These are phyloP conservation scores for Phylloporus sp. DNA, from an alignment of 768 basidiomycete genomes.

Conservation along the genomic window DNA sequence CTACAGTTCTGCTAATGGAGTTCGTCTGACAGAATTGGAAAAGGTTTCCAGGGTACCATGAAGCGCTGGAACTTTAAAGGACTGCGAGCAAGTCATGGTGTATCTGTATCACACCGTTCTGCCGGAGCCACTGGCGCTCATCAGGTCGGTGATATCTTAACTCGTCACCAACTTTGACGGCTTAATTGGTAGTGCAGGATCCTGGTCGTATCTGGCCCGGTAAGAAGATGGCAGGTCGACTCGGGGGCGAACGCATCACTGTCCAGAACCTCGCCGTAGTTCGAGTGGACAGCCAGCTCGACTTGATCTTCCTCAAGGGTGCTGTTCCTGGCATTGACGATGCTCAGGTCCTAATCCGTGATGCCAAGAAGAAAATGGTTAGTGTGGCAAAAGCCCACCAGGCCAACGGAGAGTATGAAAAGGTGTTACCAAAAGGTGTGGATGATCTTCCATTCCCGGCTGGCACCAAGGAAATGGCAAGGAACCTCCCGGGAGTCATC, in stretches of 20 bases:
- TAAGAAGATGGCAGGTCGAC: conserved; percentile 96
- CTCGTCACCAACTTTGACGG: neutral
- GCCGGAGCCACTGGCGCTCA: conserved; percentile 92
- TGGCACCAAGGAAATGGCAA: conserved; percentile 74
- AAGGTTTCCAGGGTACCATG: conserved; percentile 97
- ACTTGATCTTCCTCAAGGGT: conserved; percentile 90
- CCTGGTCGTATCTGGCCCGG: conserved; percentile 96
- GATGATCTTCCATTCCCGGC: conserved; percentile 89
- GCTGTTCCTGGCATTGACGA: conserved; percentile 87
- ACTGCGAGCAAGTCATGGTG: conserved; percentile 90
- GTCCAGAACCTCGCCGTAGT: conserved; percentile 85
- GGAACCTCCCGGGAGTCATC: conserved; percentile 56
- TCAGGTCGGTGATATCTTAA: conserved; percentile 53
- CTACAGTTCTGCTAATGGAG: conserved; percentile 3
- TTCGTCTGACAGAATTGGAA: conserved; percentile 69
- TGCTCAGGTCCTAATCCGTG: conserved; percentile 77
- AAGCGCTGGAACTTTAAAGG: conserved; percentile 94
- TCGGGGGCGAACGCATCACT: conserved; percentile 81
- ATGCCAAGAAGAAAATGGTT: conserved; percentile 86
- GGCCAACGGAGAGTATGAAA: conserved; percentile 66
- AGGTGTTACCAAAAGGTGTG: conserved; percentile 77
- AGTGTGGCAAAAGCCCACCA: conserved; percentile 58
- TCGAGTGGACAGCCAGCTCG: conserved; percentile 78
- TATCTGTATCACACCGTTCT: conserved; percentile 89
- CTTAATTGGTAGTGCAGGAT: conserved; percentile 49